These are phyloP conservation scores for Fomitopsis betulina DNA, from an alignment of 1,284 basidiomycete genomes.

Conservation along the genomic window DNA sequence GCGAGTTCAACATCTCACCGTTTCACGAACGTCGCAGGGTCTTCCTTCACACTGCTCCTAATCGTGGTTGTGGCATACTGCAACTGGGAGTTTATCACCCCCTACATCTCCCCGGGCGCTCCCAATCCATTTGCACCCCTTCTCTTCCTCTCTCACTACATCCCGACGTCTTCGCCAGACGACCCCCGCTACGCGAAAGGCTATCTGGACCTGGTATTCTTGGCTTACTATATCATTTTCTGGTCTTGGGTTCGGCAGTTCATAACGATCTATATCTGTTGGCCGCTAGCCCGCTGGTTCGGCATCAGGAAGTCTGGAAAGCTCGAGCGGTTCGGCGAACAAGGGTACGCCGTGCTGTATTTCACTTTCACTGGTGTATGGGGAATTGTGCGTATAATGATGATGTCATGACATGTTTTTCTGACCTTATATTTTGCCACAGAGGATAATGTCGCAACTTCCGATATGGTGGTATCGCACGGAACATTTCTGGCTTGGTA, in stretches of 20 bases:
- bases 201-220: constrained; percentile 77
- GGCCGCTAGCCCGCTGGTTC: constrained; percentile 66
- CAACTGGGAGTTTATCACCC: constrained; percentile 64
- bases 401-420: background rate
- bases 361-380: constrained; percentile 68
- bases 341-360: constrained; percentile 85
- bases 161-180: constrained; percentile 48
- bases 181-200: constrained; percentile 75
- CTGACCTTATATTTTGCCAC: constrained; percentile 5
- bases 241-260: constrained; percentile 90
- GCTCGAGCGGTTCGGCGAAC: constrained; percentile 84
- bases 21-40: constrained; percentile 36
- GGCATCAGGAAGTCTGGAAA: constrained; percentile 69
- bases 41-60: constrained; percentile 70
- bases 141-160: constrained; percentile 72
- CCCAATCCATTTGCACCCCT: constrained; percentile 76
- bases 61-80: constrained; percentile 69
- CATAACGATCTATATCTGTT: constrained; percentile 66
- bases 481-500: constrained; percentile 79
- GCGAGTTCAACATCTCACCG: background rate
- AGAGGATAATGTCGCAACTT: constrained; percentile 84
- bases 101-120: constrained; percentile 42
- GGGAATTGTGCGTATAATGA: constrained; percentile 64
- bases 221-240: constrained; percentile 86
- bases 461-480: constrained; percentile 91